phyloP scores from a whole-genome alignment of 495 filamentous ascomycete genomes.

The Opeltia flavorubescens region DNA sequence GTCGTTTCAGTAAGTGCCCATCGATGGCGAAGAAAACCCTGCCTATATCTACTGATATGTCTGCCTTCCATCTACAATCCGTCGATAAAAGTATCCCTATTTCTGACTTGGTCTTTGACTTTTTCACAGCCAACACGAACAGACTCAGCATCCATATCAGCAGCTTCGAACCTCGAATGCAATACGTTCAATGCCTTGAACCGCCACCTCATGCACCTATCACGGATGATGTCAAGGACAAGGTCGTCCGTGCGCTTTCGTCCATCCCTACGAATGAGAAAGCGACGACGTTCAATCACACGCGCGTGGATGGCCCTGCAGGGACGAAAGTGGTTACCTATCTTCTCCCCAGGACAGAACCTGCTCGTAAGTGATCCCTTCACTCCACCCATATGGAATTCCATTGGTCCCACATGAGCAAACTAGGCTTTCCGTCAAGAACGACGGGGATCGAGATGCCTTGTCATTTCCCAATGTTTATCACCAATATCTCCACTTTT shows the following conservation, averaged over 20 bases:
- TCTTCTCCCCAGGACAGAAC: neutral
- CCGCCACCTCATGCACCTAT: neutral
- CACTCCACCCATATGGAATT: neutral
- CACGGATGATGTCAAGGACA: neutral
- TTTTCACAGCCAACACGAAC: neutral
- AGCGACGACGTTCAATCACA: neutral
- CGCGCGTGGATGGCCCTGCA: neutral
- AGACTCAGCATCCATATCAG: neutral
- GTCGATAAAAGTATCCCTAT: no score
- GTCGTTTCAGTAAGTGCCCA: neutral
- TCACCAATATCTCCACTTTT: no score
- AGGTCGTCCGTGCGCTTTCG: neutral
- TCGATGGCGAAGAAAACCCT: neutral
- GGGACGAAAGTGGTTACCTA: neutral
- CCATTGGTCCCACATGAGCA: neutral
- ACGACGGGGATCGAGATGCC: no score
- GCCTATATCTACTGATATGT: no score
- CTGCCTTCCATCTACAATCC: no score
- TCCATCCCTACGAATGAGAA: neutral
- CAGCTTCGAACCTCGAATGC: neutral
- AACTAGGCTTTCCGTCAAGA: no score
- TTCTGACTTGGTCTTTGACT: neutral
- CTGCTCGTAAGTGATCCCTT: neutral
- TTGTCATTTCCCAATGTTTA: no score
- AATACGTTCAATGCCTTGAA: neutral